Base-by-base conservation (phyloP, 106 monocot genomes). In the Vanilla planifolia region DNA sequence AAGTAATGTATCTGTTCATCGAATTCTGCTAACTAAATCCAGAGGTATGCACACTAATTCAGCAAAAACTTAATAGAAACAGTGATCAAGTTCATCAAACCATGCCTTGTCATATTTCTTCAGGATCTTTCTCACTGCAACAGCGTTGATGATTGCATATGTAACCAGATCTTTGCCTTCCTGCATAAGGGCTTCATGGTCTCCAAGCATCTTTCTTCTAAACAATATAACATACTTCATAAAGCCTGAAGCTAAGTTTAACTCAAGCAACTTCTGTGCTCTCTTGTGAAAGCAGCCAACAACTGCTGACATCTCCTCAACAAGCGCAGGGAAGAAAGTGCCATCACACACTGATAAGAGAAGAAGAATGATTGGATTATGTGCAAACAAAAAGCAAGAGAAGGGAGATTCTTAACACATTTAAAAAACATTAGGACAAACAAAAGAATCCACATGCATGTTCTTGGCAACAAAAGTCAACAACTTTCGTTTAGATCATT, bases 91-190 rank as follows among this genome's bases (percentile, higher is more conserved):
- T 2, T 45, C n/a, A n/a, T n/a, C n/a, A n/a, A n/a, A n/a, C n/a
- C n/a, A n/a, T n/a, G n/a, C 93, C 77, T 89, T 94, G 68, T 94
- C 94, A 55, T 94, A 94, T 56, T 89, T 94, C 77, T 89, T 89
- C 8, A 94, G 36, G 39, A 94, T 85, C 46, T 94, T 94, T 47
- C 80, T 80, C 83, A 89, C 78, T 70, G 94, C 85, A 39, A 78
- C 71, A 27, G 89, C 71, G 69, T 89, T 89, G 15, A 94, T 86
- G 66, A 86, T 79, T 14, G 94, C 94, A 45, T 94, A 94, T 4
- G 72, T 78, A 40, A 94, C 85, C 21, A 94, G 75, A 23, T 89
- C 85, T 61, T 80, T 74, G 36, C 82, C 89, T 80, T 89, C 72
- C 39, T 83, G 75, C 25, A 80, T 79, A 51, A 80, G 21, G 35